A percentile compares a stretch with the other conserved stretches of the same genome.
Conservation (phyloP, 2,329 filamentous ascomycete genomes). For the Fusarium sp. region DNA sequence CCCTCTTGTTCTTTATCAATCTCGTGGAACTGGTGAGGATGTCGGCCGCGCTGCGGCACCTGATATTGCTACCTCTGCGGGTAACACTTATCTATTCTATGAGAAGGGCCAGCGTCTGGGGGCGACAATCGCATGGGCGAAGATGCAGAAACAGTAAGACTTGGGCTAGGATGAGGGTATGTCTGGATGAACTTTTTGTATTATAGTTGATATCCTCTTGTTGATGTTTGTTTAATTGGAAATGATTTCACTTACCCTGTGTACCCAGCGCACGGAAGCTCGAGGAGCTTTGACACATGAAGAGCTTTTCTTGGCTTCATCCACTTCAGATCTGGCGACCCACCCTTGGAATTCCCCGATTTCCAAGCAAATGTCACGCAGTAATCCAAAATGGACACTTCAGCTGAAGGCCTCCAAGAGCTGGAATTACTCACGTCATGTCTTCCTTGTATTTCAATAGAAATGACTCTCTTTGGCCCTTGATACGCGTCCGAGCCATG, state of each 20-base stretch:
- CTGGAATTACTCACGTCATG: constrained; percentile 16
- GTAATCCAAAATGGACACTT: constrained; percentile 6
- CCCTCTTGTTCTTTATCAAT: constrained; percentile 23
- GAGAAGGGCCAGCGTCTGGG: constrained; percentile 14
- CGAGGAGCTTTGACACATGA: too few relatives aligned
- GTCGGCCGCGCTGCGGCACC: constrained; percentile 22
- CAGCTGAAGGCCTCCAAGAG: not conserved
- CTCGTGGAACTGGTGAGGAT: constrained; percentile 13
- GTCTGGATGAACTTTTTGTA: too few relatives aligned
- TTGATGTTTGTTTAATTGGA: too few relatives aligned
- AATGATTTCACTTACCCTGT: too few relatives aligned
- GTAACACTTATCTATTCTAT: constrained; percentile 25
- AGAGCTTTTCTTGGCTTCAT: not conserved
- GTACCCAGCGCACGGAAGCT: too few relatives aligned
- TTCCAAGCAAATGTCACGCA: not conserved
- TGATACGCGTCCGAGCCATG: constrained; percentile 18
- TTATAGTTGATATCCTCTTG: too few relatives aligned
- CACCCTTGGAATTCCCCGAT: constrained; percentile 8
- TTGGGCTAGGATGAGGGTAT: too few relatives aligned
- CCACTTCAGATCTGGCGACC: not conserved
- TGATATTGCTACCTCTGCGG: not conserved
- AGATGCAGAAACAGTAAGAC: constrained; percentile 7
- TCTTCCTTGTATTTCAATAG: not conserved
- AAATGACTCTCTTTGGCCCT: constrained; percentile 17
- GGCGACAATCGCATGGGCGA: constrained; percentile 24